Evolutionary conservation across 2,329 filamentous ascomycete genomes (phyloP).

Genomic region (Monosporascus cannonballus): DNA sequence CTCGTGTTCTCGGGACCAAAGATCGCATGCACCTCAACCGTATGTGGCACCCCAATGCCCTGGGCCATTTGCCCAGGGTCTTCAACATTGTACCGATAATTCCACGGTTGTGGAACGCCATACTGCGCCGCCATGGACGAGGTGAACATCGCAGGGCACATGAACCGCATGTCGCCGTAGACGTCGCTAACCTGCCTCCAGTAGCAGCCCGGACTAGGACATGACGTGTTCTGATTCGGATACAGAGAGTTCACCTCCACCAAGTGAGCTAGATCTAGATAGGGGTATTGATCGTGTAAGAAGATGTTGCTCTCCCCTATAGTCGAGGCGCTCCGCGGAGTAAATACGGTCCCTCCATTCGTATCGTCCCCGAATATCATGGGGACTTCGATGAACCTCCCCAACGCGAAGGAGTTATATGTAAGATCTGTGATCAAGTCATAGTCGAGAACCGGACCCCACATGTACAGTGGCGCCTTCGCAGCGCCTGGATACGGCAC

Average conservation of each 20-base stretch:
- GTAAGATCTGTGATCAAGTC: slow-evolving; percentile 44
- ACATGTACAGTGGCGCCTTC: slow-evolving; percentile 42
- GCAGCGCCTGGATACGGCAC: slow-evolving; percentile 31
- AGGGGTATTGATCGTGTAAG: slow-evolving; percentile 52
- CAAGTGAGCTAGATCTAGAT: slow-evolving; percentile 45
- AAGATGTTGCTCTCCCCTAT: slow-evolving; percentile 46
- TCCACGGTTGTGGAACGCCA: slow-evolving; percentile 45
- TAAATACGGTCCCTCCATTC: slow-evolving; percentile 61
- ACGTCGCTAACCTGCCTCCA: slow-evolving; percentile 53
- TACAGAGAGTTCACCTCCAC: slow-evolving; percentile 48
- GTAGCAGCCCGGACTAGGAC: slow-evolving; percentile 43
- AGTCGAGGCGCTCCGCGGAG: slow-evolving; percentile 41
- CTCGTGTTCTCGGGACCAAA: slow-evolving; percentile 56
- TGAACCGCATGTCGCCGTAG: slow-evolving; percentile 62
- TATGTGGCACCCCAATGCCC: slow-evolving; percentile 62
- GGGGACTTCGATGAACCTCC: slow-evolving; percentile 48
- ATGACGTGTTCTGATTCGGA: slow-evolving; percentile 41
- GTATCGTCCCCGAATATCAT: slow-evolving; percentile 51
- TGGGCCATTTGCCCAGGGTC: slow-evolving; percentile 45
- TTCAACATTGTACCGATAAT: slow-evolving; percentile 64
- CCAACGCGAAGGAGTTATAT: slow-evolving; percentile 41
- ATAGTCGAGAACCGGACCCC: slow-evolving; percentile 48
- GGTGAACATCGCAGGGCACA: slow-evolving; percentile 55
- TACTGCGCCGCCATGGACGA: slow-evolving; percentile 30
- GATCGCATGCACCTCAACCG: slow-evolving; percentile 59